Evolutionary conservation across 2,329 filamentous ascomycete genomes (phyloP).

Genomic region (Orbilia ellipsospora): DNA sequence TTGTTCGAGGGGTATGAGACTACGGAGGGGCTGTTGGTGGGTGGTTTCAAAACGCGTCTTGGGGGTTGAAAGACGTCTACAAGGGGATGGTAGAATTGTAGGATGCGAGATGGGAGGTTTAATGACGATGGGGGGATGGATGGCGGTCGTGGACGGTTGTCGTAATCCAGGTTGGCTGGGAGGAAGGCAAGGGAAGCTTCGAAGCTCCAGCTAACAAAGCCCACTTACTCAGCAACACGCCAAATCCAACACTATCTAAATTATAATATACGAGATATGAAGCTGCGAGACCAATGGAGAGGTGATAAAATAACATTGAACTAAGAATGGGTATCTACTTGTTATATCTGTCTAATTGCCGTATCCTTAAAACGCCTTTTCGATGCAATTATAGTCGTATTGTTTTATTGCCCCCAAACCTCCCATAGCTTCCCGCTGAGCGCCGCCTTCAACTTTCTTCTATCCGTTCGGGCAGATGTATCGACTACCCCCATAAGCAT

Average conservation of each 20-base stretch:
- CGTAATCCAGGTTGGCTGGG: conserved; percentile 17
- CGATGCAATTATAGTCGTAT: no score
- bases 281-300: no score
- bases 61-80: background rate
- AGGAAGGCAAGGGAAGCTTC: conserved; percentile 52
- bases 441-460: conserved; percentile 74
- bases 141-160: conserved; percentile 20
- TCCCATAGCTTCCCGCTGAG: conserved; percentile 78
- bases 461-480: conserved; percentile 71
- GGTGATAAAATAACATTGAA: no score
- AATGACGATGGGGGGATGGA: conserved; percentile 23
- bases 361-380: no score
- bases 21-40: conserved; percentile 9
- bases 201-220: conserved; percentile 25
- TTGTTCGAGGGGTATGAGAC: conserved; percentile 8
- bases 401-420: conserved; percentile 70
- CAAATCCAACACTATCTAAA: conserved; percentile 16
- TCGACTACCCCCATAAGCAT: conserved; percentile 64
- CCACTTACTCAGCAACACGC: conserved; percentile 47
- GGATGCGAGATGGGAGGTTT: conserved; percentile 25
- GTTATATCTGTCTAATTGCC: no score
- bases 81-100: conserved; percentile 3
- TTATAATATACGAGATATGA: background rate
- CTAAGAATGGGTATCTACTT: no score
- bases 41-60: conserved; percentile 34